phyloP scores from a whole-genome alignment of 2,329 filamentous ascomycete species.

The Microsporum ferrugineum region DNA sequence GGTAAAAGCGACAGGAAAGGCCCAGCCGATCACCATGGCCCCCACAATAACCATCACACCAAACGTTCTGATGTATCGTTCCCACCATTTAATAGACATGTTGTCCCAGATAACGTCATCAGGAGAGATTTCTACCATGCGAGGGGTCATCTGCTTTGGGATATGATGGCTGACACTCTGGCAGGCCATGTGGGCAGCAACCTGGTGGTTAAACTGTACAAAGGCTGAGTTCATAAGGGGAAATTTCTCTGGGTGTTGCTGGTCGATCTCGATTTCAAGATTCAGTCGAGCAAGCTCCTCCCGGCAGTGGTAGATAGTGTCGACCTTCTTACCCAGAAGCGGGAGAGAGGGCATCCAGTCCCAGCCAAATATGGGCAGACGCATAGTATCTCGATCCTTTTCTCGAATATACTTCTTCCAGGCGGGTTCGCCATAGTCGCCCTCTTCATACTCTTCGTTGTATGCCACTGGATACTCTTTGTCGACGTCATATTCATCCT shows the following conservation, averaged over 20 bases:
- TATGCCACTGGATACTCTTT: slow-evolving; percentile 51
- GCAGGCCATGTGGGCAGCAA: slow-evolving; percentile 95
- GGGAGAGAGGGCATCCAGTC: slow-evolving; percentile 70
- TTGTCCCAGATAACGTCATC: slow-evolving; percentile 94
- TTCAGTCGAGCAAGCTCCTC: slow-evolving; percentile 79
- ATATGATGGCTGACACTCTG: slow-evolving; percentile 84
- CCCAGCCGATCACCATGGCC: slow-evolving; percentile 78
- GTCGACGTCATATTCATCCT: slow-evolving; percentile 14
- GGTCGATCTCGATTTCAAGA: slow-evolving; percentile 81
- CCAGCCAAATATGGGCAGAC: slow-evolving; percentile 51
- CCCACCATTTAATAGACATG: slow-evolving; percentile 93
- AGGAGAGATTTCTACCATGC: slow-evolving; percentile 85
- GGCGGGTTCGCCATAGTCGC: slow-evolving; percentile 52
- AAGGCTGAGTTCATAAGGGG: slow-evolving; percentile 94
- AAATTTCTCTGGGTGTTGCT: slow-evolving; percentile 71
- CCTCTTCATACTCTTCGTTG: slow-evolving; percentile 50
- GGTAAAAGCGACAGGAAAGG: slow-evolving; percentile 80
- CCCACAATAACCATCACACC: slow-evolving; percentile 54
- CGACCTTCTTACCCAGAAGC: slow-evolving; percentile 75
- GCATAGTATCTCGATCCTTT: slow-evolving; percentile 76
- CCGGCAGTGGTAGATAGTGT: slow-evolving; percentile 86
- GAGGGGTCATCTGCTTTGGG: slow-evolving; percentile 84
- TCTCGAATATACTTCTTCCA: slow-evolving; percentile 77
- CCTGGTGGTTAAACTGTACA: slow-evolving; percentile 96
- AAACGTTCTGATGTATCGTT: slow-evolving; percentile 62